phyloP scores from a whole-genome alignment of 2,329 filamentous ascomycete genomes.

The Hawksworthiomyces lignivorus region DNA sequence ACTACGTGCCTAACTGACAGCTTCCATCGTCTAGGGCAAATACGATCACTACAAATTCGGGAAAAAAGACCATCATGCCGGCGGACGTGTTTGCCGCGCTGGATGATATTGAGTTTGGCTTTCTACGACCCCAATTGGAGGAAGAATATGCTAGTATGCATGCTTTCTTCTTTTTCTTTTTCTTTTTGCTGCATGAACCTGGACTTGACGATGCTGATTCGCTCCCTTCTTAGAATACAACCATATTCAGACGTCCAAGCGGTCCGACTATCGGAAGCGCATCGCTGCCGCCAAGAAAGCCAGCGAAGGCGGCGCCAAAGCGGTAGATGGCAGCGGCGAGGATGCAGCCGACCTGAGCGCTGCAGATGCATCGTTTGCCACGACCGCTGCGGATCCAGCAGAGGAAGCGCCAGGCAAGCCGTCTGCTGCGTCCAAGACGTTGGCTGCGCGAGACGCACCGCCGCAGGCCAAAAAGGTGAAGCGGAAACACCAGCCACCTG shows the following conservation, averaged over 20 bases:
- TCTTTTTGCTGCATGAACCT: too few relatives aligned
- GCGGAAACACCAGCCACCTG: slow-evolving; percentile 24
- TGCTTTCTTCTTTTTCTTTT: background rate
- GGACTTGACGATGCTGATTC: background rate
- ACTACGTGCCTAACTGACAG: too few relatives aligned
- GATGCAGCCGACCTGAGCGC: slow-evolving; percentile 12
- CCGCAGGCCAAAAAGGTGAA: slow-evolving; percentile 29
- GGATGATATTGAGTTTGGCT: slow-evolving; percentile 70
- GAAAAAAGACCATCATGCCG: slow-evolving; percentile 72
- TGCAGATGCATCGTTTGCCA: background rate
- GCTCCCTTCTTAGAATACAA: slow-evolving; percentile 53
- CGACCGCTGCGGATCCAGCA: slow-evolving; percentile 11
- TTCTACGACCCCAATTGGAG: slow-evolving; percentile 60
- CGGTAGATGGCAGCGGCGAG: slow-evolving; percentile 17
- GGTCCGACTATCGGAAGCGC: slow-evolving; percentile 63
- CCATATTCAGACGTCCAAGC: slow-evolving; percentile 64
- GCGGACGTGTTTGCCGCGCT: slow-evolving; percentile 70
- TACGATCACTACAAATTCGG: slow-evolving; percentile 56
- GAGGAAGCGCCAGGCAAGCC: slow-evolving; percentile 12
- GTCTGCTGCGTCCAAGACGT: slow-evolving; percentile 12
- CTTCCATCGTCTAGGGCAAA: too few relatives aligned
- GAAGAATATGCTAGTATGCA: slow-evolving; percentile 66
- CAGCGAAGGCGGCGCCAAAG: slow-evolving; percentile 18
- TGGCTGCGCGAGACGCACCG: slow-evolving; percentile 14
- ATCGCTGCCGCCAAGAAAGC: slow-evolving; percentile 56